phyloP scores from a whole-genome alignment of 1,284 basidiomycete species.

The Rhodotorula sp. region DNA sequence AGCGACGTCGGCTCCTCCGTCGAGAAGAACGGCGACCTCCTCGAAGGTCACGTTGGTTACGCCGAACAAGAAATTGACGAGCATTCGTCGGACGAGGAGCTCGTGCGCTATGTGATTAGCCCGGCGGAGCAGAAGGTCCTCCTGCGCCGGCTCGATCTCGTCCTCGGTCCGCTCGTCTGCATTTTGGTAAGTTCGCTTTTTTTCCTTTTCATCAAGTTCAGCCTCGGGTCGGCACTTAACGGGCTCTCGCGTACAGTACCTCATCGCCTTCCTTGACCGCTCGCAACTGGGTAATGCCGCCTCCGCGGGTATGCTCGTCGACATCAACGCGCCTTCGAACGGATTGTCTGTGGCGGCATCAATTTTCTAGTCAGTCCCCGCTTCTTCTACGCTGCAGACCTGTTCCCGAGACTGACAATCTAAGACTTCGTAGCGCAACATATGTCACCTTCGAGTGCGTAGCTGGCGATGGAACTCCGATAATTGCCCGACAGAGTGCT shows the following conservation, averaged over 20 bases:
- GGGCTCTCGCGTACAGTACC: neutral
- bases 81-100: conserved; percentile 13
- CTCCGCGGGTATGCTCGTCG: conserved; percentile 13
- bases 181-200: neutral
- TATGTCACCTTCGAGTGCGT: conserved; percentile 23
- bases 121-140: conserved; percentile 7
- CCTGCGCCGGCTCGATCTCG: conserved; percentile 19
- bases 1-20: neutral
- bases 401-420: neutral
- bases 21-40: neutral
- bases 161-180: conserved; percentile 13
- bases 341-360: conserved; percentile 5
- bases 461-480: too few species aligned
- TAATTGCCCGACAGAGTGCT: too few species aligned
- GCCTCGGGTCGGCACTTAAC: too few species aligned
- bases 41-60: conserved; percentile 6
- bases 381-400: neutral
- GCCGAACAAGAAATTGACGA: conserved; percentile 6
- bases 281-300: conserved; percentile 20
- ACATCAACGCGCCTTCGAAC: conserved; percentile 17
- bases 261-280: conserved; percentile 18
- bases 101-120: conserved; percentile 14
- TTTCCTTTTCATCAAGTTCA: neutral
- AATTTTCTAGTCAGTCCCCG: conserved; percentile 2
- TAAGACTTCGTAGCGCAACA: neutral